Percentiles rank a stretch among this genome's conserved stretches.
Evolutionary conservation across 805 yeast species (phyloP).

Genomic region (Starmerella potacharoeniae): DNA sequence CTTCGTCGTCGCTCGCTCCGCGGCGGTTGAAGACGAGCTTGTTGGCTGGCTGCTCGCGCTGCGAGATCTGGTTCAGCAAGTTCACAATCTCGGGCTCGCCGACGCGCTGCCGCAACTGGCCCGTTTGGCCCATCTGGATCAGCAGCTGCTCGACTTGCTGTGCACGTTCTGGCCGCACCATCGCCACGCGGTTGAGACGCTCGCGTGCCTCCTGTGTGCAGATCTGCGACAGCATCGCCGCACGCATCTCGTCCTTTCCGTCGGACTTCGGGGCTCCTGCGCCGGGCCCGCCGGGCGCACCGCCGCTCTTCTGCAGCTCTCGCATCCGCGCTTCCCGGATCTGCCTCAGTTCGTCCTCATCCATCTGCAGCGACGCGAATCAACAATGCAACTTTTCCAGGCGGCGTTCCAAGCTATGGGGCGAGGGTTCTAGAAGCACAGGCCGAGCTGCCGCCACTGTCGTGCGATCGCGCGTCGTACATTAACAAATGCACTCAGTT

Average conservation of each 20-base stretch:
- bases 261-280: not conserved
- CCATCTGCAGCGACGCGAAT: slow-evolving; percentile 5
- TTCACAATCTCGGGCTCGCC: slow-evolving; percentile 72
- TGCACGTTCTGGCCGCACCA: slow-evolving; percentile 88
- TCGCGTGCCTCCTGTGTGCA: slow-evolving; percentile 79
- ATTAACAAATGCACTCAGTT: no score
- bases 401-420: not conserved
- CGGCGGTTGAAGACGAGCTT: slow-evolving; percentile 24
- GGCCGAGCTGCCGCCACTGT: not conserved
- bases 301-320: slow-evolving; percentile 45
- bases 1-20: slow-evolving; percentile 42
- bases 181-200: slow-evolving; percentile 68
- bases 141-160: slow-evolving; percentile 75
- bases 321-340: slow-evolving; percentile 85
- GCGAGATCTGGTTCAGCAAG: slow-evolving; percentile 69
- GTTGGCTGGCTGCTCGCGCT: slow-evolving; percentile 44
- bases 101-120: slow-evolving; percentile 64
- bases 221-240: slow-evolving; percentile 45
- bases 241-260: slow-evolving; percentile 33
- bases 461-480: no score
- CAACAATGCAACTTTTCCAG: not conserved
- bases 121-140: slow-evolving; percentile 58
- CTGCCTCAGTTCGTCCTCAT: slow-evolving; percentile 67
- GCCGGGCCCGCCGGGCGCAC: slow-evolving; percentile 26
- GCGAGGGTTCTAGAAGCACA: not conserved